These are phyloP conservation scores for Senna tora DNA, from an alignment of 306 rosid species.

Conservation along the genomic window DNA sequence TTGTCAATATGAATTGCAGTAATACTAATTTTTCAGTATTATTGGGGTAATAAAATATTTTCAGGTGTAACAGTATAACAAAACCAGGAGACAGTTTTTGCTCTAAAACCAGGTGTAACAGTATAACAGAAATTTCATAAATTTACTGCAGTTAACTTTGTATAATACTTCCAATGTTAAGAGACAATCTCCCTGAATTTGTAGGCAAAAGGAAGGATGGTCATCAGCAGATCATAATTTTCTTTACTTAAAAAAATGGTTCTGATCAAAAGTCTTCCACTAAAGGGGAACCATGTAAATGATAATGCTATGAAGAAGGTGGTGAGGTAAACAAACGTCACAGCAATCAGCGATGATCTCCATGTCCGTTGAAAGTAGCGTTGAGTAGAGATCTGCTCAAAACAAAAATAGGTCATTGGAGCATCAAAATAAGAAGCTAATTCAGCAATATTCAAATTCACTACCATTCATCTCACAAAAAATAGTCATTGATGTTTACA, in stretches of 20 bases:
- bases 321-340: constrained; percentile 31
- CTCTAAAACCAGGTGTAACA: too few relatives aligned
- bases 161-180: constrained; percentile 29
- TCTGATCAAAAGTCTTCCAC: constrained; percentile 29
- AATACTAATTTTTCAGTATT: too few relatives aligned
- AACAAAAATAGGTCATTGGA: constrained; percentile 18
- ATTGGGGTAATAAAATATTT: too few relatives aligned
- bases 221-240: constrained; percentile 25
- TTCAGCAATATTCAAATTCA: constrained; percentile 12
- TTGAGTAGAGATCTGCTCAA: constrained; percentile 55
- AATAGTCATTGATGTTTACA: background rate
- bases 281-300: constrained; percentile 23
- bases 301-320: constrained; percentile 28
- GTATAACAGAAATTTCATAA: background rate
- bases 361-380: constrained; percentile 40
- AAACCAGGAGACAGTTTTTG: too few relatives aligned
- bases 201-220: constrained; percentile 19
- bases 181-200: background rate
- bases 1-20: too few relatives aligned
- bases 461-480: background rate
- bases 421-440: constrained; percentile 6
- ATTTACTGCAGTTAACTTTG: constrained; percentile 30
- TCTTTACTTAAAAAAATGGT: constrained; percentile 4
- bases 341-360: constrained; percentile 53
- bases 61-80: too few relatives aligned